Base-by-base conservation (phyloP, 2,329 filamentous ascomycete species). In the Aspergillus sergii region DNA sequence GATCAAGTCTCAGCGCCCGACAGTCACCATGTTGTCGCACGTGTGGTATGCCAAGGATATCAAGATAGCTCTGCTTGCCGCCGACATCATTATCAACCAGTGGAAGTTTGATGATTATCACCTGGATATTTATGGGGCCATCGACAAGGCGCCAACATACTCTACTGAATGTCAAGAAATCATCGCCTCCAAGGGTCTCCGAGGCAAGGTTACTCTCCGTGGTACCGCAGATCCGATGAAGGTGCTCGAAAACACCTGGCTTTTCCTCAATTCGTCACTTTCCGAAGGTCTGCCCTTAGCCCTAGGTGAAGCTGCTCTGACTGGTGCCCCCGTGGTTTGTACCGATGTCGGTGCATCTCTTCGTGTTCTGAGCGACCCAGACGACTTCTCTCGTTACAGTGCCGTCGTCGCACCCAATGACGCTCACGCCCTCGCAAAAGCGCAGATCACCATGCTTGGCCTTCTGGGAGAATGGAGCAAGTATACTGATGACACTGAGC, bases 371-470 rank as follows among this genome's bases (percentile, higher is more conserved):
- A 80, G 76, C 50, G 78, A 80, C 53, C 76, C 78, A 3, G 76
- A 83, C 57, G 79, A 80, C 54, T 81, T 78, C 67, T 78, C 82
- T 5, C 78, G 82, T 30, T 89, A 86, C 76, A 87, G 85, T 65
- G 87, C 86, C 62, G 85, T 89, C 6, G 86, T 89, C 3, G 85
- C 87, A 16, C 88, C 87, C 2, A 89, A 89, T 68, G 88, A 90
- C 71, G 82, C 87, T 4, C 81, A 82, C 43, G 83, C 84, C 5
- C 79, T 90, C 1, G 88, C 87, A 1, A 80, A 84, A 28, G 88
- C 88, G 0, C 88, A 90, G 69, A 84, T 90, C 65, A 84, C 85
- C 61, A 82, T 89, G 67, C 80, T 90, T 14, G 86, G 82, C 8
- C 83, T 90, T 79, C 76, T 88, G 1, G 87, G 85, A 4, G 84